Evolutionary conservation across 2,329 filamentous ascomycete species (phyloP).

Genomic region (Fusarium citri): DNA sequence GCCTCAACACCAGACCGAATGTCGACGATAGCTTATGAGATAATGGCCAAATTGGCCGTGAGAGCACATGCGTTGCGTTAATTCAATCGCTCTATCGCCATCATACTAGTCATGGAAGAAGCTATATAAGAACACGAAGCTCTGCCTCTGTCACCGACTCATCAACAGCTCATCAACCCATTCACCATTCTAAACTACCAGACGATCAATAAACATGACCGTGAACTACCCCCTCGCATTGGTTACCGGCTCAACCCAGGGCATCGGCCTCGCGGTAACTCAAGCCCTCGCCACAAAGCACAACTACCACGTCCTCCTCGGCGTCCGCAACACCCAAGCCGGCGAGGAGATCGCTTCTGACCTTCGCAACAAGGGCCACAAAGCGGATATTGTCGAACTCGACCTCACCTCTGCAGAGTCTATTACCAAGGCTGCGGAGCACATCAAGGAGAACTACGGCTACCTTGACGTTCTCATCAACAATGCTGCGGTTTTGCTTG

Average conservation of each 20-base stretch:
- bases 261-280: slow-evolving; percentile 37
- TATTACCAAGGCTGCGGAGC: slow-evolving; percentile 40
- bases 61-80: accelerated
- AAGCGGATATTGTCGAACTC: slow-evolving; percentile 43
- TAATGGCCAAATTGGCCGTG: background rate
- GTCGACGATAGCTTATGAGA: no score
- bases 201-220: slow-evolving; percentile 15
- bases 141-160: no score
- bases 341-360: slow-evolving; percentile 42
- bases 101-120: background rate
- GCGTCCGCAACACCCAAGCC: slow-evolving; percentile 45
- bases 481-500: slow-evolving; percentile 51
- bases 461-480: slow-evolving; percentile 53
- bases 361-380: slow-evolving; percentile 40
- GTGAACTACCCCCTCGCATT: slow-evolving; percentile 23
- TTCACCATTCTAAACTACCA: background rate
- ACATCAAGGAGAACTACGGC: slow-evolving; percentile 41
- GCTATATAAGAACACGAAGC: background rate
- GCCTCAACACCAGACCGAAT: background rate
- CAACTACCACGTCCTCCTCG: slow-evolving; percentile 51
- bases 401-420: slow-evolving; percentile 47
- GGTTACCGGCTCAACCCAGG: slow-evolving; percentile 42
- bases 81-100: no score
- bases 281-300: slow-evolving; percentile 43
- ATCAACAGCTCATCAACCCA: background rate